Base-by-base conservation (phyloP, 2,329 filamentous ascomycete species). In the Phaeomoniella chlamydospora region DNA sequence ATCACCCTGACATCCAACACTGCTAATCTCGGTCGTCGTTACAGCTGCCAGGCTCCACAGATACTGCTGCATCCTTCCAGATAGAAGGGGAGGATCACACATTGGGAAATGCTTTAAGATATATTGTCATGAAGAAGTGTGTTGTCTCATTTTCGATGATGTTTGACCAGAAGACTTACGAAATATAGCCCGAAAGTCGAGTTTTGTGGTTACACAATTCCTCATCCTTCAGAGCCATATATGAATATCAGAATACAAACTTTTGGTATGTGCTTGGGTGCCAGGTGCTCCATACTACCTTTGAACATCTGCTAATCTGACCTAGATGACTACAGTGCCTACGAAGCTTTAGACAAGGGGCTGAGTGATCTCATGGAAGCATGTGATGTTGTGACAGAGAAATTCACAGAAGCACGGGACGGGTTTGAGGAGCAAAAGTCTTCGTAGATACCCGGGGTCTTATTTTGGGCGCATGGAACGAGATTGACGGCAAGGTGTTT, bases 181-280 rank as follows among this genome's bases (percentile, higher is more conserved):
- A n/a, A n/a, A n/a, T n/a, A n/a, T 45, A 96, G 88, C 57, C 88
- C 90, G 18, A 77, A 90, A 44, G 90, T 98, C 41, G 90, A 98
- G 57, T 94, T 98, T 62, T 96, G 90, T 60, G 90, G 88, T 41
- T 98, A 98, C 59, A 84, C 88, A 5, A 96, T 98, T 42, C 90
- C 90, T 18, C 90, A 98, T 61, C 90, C 90, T 35, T 93, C 87
- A 29, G 90, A 98, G 60, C 67, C 78, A 29, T 90, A 93, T 62
- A 94, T 98, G 88, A 94, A 96, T 53, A 67, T 98, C 42, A 76
- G 90, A 50, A 96, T 98, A 43, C 90, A 98, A 61, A 98, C 88
- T 46, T 96, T 90, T 51, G 83, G 88, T 94, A 65, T 54, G 76
- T 59, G 31, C 22, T 29, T 13, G n/a, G n/a, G n/a, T n/a, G n/a